Percentiles rank a stretch among this genome's conserved stretches.
Evolutionary conservation across 2,329 filamentous ascomycete genomes (phyloP).

Genomic region (Fusarium camptoceras): DNA sequence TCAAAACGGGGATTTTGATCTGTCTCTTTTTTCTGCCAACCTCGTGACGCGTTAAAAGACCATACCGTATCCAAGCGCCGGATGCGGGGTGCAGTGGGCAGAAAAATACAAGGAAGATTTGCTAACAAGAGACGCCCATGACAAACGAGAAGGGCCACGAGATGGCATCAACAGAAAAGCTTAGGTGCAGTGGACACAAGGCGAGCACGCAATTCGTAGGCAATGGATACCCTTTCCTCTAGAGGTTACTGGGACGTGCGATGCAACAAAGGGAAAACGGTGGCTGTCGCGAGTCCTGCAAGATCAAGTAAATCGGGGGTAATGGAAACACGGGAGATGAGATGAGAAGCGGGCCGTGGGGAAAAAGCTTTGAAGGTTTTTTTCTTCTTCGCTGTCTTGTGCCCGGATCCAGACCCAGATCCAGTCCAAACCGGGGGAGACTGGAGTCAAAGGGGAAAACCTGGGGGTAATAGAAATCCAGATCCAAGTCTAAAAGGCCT

Average conservation of each 20-base stretch:
- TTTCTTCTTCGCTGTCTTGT: conserved; percentile 17
- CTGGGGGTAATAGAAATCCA: conserved; percentile 54
- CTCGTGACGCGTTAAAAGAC: conserved; percentile 46
- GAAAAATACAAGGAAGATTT: conserved; percentile 38
- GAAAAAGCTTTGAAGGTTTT: conserved; percentile 37
- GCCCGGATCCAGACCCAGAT: conserved; percentile 9
- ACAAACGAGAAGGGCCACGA: conserved; percentile 46
- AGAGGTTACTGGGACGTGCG: conserved; percentile 35
- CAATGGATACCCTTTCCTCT: conserved; percentile 35
- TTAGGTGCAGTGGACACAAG: conserved; percentile 26
- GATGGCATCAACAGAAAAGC: conserved; percentile 29
- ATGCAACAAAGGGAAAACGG: conserved; percentile 37
- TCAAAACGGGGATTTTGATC: conserved; percentile 17
- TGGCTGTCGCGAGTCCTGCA: conserved; percentile 49
- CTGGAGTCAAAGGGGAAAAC: conserved; percentile 42
- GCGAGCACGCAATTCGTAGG: conserved; percentile 34
- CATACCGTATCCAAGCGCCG: conserved; percentile 39
- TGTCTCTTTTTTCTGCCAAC: conserved; percentile 37
- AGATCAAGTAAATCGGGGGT: conserved; percentile 56
- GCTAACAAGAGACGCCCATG: conserved; percentile 44
- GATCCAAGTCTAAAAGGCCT: conserved; percentile 31
- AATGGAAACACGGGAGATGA: conserved; percentile 42
- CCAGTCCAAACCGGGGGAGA: conserved; percentile 33
- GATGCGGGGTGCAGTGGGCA: conserved; percentile 46
- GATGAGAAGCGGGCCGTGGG: conserved; percentile 30